Percentiles rank a stretch among this genome's conserved stretches.
phyloP scores from a whole-genome alignment of 1,139 yeast species.

The Suhomyces yuchorum region DNA sequence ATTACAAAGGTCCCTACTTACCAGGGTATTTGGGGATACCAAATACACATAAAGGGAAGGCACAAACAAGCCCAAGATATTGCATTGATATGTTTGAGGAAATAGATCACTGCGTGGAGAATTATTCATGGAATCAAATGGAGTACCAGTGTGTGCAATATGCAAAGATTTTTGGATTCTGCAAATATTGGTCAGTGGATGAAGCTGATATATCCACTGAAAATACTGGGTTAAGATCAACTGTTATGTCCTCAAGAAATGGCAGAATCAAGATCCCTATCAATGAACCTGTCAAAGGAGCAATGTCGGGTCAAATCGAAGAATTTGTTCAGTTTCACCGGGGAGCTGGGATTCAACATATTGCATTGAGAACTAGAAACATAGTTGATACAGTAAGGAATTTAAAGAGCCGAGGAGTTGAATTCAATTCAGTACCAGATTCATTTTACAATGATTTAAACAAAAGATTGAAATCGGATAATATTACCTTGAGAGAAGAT shows the following conservation, averaged over 20 bases:
- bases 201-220: slow-evolving; percentile 71
- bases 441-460: slow-evolving; percentile 56
- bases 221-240: slow-evolving; percentile 67
- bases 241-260: slow-evolving; percentile 73
- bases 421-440: slow-evolving; percentile 61
- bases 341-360: slow-evolving; percentile 84
- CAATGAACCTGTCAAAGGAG: slow-evolving; percentile 77
- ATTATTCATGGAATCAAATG: slow-evolving; percentile 73
- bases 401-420: slow-evolving; percentile 63
- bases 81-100: slow-evolving; percentile 24
- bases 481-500: slow-evolving; percentile 49
- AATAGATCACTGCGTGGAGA: slow-evolving; percentile 82
- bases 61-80: background rate
- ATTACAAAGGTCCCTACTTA: slow-evolving; percentile 52
- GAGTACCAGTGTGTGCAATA: slow-evolving; percentile 58
- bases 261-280: slow-evolving; percentile 76
- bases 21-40: slow-evolving; percentile 50
- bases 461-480: slow-evolving; percentile 40
- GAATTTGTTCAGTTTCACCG: slow-evolving; percentile 74
- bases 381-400: slow-evolving; percentile 59
- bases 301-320: slow-evolving; percentile 72
- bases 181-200: slow-evolving; percentile 82
- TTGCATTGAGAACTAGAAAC: slow-evolving; percentile 65
- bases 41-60: background rate
- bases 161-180: slow-evolving; percentile 67